A percentile compares a stretch with the other conserved stretches of the same genome.
Evolutionary conservation across 345 rosid species (phyloP).

Genomic region (Sonneratia caseolaris): DNA sequence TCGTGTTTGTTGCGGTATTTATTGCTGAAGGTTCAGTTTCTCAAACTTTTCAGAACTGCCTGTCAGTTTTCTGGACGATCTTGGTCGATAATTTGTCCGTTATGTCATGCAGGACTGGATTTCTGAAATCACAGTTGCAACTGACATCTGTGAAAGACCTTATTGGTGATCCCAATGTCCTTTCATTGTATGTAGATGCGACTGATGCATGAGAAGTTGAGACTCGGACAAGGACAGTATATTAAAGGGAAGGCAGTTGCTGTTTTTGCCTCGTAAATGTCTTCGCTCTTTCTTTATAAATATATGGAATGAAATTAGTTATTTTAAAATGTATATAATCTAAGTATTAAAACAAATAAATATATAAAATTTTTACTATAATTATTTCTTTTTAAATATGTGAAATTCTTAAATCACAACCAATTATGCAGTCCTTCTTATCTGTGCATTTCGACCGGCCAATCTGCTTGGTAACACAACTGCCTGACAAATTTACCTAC

Average conservation of each 20-base stretch:
- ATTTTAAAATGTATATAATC: no score
- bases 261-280: constrained; percentile 22
- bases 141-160: background rate
- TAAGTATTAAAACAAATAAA: no score
- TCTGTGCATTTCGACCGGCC: no score
- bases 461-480: no score
- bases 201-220: constrained; percentile 12
- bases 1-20: background rate
- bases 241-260: constrained; percentile 23
- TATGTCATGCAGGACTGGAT: background rate
- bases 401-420: no score
- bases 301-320: no score
- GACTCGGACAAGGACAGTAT: constrained; percentile 17
- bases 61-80: background rate
- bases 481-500: no score
- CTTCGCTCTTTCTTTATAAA: background rate
- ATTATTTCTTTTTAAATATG: no score
- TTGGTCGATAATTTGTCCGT: background rate
- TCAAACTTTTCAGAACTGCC: background rate
- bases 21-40: background rate
- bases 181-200: background rate
- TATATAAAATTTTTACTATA: no score
- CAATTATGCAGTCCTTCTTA: no score
- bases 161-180: background rate
- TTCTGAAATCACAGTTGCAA: background rate